Base-by-base conservation (phyloP, 257 asterid genomes). In the Parsonsia alboflavescens region DNA sequence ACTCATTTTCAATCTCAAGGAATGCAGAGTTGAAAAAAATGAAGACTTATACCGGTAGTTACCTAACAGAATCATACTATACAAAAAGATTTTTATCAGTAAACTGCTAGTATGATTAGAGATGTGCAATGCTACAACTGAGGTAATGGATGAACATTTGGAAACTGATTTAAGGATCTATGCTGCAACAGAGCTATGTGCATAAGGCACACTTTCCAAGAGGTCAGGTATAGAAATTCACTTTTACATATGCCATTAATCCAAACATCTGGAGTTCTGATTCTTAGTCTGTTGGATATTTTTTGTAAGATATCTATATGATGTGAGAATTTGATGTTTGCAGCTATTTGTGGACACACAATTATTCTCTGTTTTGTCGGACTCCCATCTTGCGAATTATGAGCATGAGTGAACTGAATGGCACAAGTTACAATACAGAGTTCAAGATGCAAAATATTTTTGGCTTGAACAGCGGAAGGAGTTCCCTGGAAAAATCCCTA, bases 321-420 rank as follows among this genome's bases (percentile, higher is more conserved):
- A 63, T 17, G 58, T 44, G 17, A 44, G 66, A 19, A 75, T 76
- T 68, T 79, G 74, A 26, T 44, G 77, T 75, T 48, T 87, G 86
- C 97, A 93, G 98, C 75, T 87, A 45, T 85, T 93, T 76, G 92
- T 93, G 62, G 98, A 93, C 73, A 91, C 98, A 59, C 98, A 93
- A 70, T 75, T 88, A 71, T 93, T 93, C 79, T 76, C 85, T 2
- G 90, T 93, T 64, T 79, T 93, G 77, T 86, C 96, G 5, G 98
- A 93, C 76, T 84, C 81, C 69, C 91, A 87, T 62, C 91, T 91
- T 39, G 77, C 93, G 54, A 83, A 82, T 87, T 83, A 56, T 21
- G 96, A 93, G 86, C 81, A 86, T 2, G 93, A 82, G 63, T 5
- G 19, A 30, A 46, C 22, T 49, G 42, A 76, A 22, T 41, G 56